Percentiles rank a stretch among this genome's conserved stretches.
These are phyloP conservation scores for Backusella tarrabulga DNA, from an alignment of 192 early-diverging fungal species.

Conservation along the genomic window DNA sequence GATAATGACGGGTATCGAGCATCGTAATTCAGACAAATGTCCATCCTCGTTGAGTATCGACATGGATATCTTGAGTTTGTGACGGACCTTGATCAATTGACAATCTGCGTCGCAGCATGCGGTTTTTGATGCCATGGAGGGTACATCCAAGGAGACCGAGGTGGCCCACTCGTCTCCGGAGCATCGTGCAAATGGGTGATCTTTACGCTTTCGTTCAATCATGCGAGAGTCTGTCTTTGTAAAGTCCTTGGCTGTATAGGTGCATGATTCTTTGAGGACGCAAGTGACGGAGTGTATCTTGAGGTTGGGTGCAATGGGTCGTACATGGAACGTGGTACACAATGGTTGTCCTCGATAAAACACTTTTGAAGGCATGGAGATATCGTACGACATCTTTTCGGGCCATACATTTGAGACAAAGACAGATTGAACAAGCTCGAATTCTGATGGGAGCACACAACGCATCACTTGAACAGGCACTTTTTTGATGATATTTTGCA, in stretches of 20 bases:
- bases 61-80: conserved; percentile 35
- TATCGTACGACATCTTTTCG: conserved; percentile 55
- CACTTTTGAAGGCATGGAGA: conserved; percentile 50
- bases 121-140: not conserved
- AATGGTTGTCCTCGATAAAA: conserved; percentile 51
- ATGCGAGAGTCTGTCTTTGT: conserved; percentile 18
- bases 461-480: conserved; percentile 43
- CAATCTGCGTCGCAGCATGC: conserved; percentile 34
- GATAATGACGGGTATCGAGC: conserved; percentile 32
- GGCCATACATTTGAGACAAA: conserved; percentile 55
- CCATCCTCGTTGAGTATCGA: conserved; percentile 27
- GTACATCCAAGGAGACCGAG: conserved; percentile 12
- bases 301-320: conserved; percentile 46
- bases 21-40: conserved; percentile 36
- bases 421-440: conserved; percentile 49
- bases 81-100: conserved; percentile 33
- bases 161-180: conserved; percentile 3
- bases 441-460: conserved; percentile 45
- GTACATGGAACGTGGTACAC: conserved; percentile 46
- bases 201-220: not conserved
- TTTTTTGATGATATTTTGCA: conserved; percentile 38
- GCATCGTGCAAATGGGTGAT: not conserved
- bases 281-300: conserved; percentile 41
- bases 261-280: conserved; percentile 54
- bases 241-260: conserved; percentile 36